Conservation (phyloP, 371 early-diverging fungal species). For the Mortierella sp. region DNA sequence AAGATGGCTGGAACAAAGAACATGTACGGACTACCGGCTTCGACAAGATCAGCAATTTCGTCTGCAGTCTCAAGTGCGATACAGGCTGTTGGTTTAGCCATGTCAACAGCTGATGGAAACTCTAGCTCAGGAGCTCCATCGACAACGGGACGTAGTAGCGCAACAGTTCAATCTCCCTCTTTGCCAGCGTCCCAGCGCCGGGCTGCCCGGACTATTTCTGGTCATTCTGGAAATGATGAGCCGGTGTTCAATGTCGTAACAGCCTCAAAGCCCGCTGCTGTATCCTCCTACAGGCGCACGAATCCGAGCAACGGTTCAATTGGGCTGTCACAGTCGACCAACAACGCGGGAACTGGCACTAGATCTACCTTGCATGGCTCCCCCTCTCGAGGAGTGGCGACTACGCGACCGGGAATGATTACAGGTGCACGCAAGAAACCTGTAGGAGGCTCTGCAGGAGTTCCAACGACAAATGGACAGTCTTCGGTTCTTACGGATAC, state of each 20-base stretch:
- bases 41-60: constrained; percentile 14
- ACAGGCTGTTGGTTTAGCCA: constrained; percentile 34
- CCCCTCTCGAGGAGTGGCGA: constrained; percentile 7
- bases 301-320: constrained; percentile 16
- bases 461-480: constrained; percentile 6
- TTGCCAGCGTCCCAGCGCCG: constrained; percentile 15
- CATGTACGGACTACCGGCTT: not conserved
- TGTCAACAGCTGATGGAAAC: constrained; percentile 14
- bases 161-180: not conserved
- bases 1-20: not conserved
- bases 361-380: not conserved
- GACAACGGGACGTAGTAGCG: not conserved
- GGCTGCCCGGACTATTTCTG: constrained; percentile 10
- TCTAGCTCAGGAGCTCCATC: constrained; percentile 1
- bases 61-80: constrained; percentile 35
- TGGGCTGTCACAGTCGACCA: constrained; percentile 5
- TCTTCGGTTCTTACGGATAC: constrained; percentile 42
- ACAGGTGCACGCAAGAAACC: constrained; percentile 45
- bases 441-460: constrained; percentile 12
- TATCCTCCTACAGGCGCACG: constrained; percentile 21
- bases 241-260: constrained; percentile 40
- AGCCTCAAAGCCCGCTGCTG: constrained; percentile 12
- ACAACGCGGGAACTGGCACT: not conserved
- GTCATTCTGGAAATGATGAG: constrained; percentile 16
- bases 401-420: constrained; percentile 42